These are phyloP conservation scores for Chlamydomonas sphaeroides DNA, from an alignment of 139 green algal species.

Conservation along the genomic window DNA sequence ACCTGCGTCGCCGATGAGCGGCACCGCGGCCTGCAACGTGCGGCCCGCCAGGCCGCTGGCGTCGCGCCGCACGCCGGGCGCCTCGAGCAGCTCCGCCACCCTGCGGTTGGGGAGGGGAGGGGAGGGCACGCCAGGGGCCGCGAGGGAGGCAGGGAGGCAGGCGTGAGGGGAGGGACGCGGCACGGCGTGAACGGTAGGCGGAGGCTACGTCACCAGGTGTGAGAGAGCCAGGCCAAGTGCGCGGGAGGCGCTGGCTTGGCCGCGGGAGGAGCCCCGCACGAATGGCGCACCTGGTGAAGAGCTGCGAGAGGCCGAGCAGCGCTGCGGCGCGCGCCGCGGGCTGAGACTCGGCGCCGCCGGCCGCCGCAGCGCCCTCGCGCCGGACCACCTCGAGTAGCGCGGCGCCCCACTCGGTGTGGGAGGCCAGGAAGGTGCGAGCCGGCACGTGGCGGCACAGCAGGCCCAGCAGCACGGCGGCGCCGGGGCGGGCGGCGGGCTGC, in stretches of 20 bases:
- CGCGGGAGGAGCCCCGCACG: no score
- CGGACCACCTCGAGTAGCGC: conserved; percentile 41
- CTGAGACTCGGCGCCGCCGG: background rate
- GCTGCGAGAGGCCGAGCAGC: conserved; percentile 11
- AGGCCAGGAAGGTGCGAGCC: background rate
- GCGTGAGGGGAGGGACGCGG: no score
- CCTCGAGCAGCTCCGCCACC: conserved; percentile 54
- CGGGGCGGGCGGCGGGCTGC: conserved; percentile 23
- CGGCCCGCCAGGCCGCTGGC: conserved; percentile 39
- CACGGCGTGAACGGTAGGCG: no score
- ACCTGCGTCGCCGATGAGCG: conserved; percentile 10
- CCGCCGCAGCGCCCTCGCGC: background rate
- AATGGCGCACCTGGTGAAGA: conserved; percentile 42
- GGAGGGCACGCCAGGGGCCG: no score
- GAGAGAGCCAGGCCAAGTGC: no score
- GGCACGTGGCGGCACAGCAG: conserved; percentile 10
- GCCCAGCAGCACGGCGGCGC: conserved; percentile 20
- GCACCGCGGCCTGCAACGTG: conserved; percentile 42
- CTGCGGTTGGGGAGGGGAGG: background rate
- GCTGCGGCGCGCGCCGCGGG: background rate
- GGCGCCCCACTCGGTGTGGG: conserved; percentile 36
- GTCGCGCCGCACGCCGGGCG: conserved; percentile 63
- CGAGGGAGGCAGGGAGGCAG: no score
- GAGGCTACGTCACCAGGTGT: no score
- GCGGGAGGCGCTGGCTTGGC: no score